Evolutionary conservation across 768 basidiomycete genomes (phyloP).

Genomic region (Boletus barrowsii): DNA sequence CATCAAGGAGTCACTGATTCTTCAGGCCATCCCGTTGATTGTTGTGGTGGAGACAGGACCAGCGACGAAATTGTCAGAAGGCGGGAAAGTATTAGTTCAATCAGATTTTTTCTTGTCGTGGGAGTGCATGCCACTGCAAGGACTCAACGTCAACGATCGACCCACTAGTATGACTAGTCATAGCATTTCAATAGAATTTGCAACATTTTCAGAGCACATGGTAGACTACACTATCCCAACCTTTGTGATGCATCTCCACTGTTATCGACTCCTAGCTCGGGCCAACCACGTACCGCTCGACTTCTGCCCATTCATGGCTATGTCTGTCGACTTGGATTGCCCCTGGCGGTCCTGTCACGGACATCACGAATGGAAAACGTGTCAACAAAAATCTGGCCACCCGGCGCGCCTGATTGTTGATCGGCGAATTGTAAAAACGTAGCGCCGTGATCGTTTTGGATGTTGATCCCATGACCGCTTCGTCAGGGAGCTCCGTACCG

Average conservation of each 20-base stretch:
- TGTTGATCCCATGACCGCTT: no score
- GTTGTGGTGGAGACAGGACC: not conserved
- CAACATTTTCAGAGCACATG: no score
- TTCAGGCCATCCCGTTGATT: conserved; percentile 24
- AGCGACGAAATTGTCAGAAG: not conserved
- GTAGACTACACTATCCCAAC: no score
- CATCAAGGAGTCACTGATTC: not conserved
- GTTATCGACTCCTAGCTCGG: no score
- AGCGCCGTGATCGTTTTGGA: not conserved
- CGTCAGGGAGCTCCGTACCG: not conserved
- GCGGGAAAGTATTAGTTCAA: conserved; percentile 16
- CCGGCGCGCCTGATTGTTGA: not conserved
- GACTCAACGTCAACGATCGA: no score
- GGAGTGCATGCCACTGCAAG: conserved; percentile 2
- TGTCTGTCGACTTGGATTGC: not conserved
- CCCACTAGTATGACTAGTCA: no score
- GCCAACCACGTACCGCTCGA: not conserved
- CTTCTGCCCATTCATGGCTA: not conserved
- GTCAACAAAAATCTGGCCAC: not conserved
- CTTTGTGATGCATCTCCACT: not conserved
- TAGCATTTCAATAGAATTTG: no score
- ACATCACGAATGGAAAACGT: not conserved
- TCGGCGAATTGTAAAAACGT: not conserved
- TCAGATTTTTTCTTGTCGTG: conserved; percentile 26
- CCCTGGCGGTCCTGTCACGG: not conserved